Percentiles rank a stretch among this genome's conserved stretches.
phyloP scores from a whole-genome alignment of 2,329 filamentous ascomycete genomes.

The Rhytidhysteron rufulum region DNA sequence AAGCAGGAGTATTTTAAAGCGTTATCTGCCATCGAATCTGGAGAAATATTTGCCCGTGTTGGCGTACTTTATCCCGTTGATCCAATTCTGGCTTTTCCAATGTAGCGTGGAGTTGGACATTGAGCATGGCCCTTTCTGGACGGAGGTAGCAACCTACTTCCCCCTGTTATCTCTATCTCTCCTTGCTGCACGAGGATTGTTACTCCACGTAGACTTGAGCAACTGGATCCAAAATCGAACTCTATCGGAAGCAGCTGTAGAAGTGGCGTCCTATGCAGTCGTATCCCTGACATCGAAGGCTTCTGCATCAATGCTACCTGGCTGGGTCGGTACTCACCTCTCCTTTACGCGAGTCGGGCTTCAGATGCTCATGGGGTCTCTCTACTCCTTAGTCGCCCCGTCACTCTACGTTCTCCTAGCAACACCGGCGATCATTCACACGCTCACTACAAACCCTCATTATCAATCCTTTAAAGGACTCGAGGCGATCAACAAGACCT shows the following conservation, averaged over 20 bases:
- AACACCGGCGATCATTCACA: constrained; percentile 70
- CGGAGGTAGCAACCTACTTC: constrained; percentile 69
- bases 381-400: constrained; percentile 64
- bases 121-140: constrained; percentile 68
- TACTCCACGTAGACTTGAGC: constrained; percentile 60
- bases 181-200: constrained; percentile 44
- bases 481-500: constrained; percentile 59
- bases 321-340: constrained; percentile 58
- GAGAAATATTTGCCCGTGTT: constrained; percentile 63
- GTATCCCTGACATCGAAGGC: constrained; percentile 52
- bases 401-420: constrained; percentile 65
- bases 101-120: constrained; percentile 65
- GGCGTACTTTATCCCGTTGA: constrained; percentile 68
- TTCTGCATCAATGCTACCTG: constrained; percentile 38
- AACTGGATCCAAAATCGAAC: constrained; percentile 54
- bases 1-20: constrained; percentile 55
- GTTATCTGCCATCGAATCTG: constrained; percentile 47
- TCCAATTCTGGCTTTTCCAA: constrained; percentile 68
- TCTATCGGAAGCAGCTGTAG: constrained; percentile 60
- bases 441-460: constrained; percentile 70
- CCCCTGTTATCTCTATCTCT: constrained; percentile 39
- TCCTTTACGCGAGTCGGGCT: constrained; percentile 68
- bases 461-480: constrained; percentile 60
- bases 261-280: constrained; percentile 62
- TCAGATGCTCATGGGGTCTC: constrained; percentile 62